Conservation (phyloP, 2,329 filamentous ascomycete species). For the Penicillium janthinellum region DNA sequence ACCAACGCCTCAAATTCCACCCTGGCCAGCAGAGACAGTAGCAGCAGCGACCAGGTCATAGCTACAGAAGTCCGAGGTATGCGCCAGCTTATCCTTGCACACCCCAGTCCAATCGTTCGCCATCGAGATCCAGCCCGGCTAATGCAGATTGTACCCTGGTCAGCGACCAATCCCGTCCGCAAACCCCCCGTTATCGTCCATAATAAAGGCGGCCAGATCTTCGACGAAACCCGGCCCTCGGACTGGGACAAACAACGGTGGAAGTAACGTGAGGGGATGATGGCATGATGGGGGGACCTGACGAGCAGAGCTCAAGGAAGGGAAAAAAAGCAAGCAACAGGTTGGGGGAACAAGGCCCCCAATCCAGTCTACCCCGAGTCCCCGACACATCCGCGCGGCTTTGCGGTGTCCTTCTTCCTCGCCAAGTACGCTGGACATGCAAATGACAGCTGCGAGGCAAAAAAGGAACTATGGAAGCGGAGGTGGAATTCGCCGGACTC, state of each 20-base stretch:
- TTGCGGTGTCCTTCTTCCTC: not conserved
- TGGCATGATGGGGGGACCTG: not conserved
- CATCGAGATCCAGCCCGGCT: conserved; percentile 30
- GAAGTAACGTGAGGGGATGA: conserved; percentile 30
- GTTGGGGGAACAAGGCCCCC: not conserved
- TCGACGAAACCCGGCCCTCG: conserved; percentile 40
- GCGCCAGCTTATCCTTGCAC: conserved; percentile 7
- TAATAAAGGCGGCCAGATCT: conserved; percentile 40
- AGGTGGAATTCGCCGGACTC: conserved; percentile 8
- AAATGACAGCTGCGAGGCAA: not conserved
- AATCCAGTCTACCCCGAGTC: not conserved
- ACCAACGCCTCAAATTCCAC: conserved; percentile 40
- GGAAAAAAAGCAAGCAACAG: not conserved
- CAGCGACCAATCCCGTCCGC: conserved; percentile 33
- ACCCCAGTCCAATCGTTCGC: conserved; percentile 19
- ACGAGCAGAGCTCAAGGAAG: not conserved
- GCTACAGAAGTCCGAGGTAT: conserved; percentile 36
- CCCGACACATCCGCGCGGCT: conserved; percentile 22
- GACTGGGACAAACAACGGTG: conserved; percentile 44
- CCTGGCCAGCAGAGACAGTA: conserved; percentile 36
- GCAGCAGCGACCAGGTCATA: conserved; percentile 30
- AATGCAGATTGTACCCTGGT: conserved; percentile 19
- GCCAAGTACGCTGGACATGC: not conserved
- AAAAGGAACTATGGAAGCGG: not conserved
- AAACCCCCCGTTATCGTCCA: conserved; percentile 39